Percentiles rank a stretch among this genome's conserved stretches.
phyloP scores from a whole-genome alignment of 768 basidiomycete genomes.

The Mycena rosella region DNA sequence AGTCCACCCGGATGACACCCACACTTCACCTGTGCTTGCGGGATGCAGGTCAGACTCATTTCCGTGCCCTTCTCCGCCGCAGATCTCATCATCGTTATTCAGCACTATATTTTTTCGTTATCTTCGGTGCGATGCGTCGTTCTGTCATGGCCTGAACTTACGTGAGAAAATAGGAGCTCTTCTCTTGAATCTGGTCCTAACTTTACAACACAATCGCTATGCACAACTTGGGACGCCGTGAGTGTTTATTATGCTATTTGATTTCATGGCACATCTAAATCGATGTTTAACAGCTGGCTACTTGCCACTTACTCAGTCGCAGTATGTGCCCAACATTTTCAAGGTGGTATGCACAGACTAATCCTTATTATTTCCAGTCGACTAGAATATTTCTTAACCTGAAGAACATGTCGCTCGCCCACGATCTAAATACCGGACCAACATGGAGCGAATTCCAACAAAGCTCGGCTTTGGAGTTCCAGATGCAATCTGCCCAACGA shows the following conservation, averaged over 20 bases:
- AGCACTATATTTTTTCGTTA: conserved; percentile 13
- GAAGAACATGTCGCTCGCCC: not conserved
- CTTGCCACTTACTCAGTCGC: conserved; percentile 25
- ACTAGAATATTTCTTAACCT: conserved; percentile 25
- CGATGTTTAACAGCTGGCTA: conserved; percentile 9
- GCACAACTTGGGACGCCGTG: conserved; percentile 24
- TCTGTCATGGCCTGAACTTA: not conserved
- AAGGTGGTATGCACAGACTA: not conserved
- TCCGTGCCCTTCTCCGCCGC: too few species aligned
- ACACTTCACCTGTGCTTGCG: conserved; percentile 18
- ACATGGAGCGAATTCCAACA: conserved; percentile 20
- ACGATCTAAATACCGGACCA: not conserved
- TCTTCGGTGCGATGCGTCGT: conserved; percentile 2
- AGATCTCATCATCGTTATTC: too few species aligned
- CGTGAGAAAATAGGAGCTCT: not conserved
- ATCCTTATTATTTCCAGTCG: conserved; percentile 1
- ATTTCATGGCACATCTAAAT: too few species aligned
- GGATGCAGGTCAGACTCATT: conserved; percentile 2
- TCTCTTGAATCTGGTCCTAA: conserved; percentile 17
- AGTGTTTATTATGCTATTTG: not conserved
- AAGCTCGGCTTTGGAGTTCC: not conserved
- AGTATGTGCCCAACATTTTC: not conserved
- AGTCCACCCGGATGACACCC: not conserved
- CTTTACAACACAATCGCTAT: conserved; percentile 3
- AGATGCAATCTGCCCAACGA: not conserved